Base-by-base conservation (phyloP, 306 rosid genomes). In the Datisca glomerata region DNA sequence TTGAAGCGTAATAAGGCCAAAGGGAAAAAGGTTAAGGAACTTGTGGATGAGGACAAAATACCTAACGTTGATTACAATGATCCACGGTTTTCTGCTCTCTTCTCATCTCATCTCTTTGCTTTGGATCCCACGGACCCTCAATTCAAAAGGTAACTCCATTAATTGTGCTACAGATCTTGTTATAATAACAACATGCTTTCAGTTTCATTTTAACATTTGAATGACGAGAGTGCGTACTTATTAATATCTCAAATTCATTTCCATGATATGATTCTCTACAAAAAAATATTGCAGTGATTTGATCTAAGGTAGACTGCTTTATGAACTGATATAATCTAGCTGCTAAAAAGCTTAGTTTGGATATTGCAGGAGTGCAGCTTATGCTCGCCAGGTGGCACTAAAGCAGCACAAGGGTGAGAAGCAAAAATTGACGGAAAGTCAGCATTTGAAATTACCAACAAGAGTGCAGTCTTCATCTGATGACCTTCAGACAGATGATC, bases 81-180 rank as follows among this genome's bases (percentile, higher is more conserved):
- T 63, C 91, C 84, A 4, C 95, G 98, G 58, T 89, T 89, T 70
- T 66, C 75, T 1, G 60, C 71, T 17, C 66, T 89, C 36, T 66
- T 67, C 65, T 58, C 51, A 21, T 63, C 78, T 17, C 66, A 81
- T 23, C 72, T 53, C 41, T 89, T 45, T 75, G 81, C 67, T 42
- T 41, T 84, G 39, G 95, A 89, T 70, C 95, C 97, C 35, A 89
- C 97, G 0, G 65, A 77, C 43, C 97, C 97, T 1, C 91, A 84
- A 27, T 80, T 77, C 72, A 77, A 89, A 70, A 77, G 97, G 97
- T 87, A 76, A 47, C 18, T 56, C 38, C 19, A 32, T 21, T 43
- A 34, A 14, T 17, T n/a, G n/a, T n/a, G n/a, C n/a, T n/a, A n/a
- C n/a, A n/a, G n/a, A n/a, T n/a, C n/a, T n/a, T n/a, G n/a, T n/a